Evolutionary conservation across 257 asterid genomes (phyloP), one percentile per base, ranked within the genome.

Genomic region (Solanum etuberosum): DNA sequence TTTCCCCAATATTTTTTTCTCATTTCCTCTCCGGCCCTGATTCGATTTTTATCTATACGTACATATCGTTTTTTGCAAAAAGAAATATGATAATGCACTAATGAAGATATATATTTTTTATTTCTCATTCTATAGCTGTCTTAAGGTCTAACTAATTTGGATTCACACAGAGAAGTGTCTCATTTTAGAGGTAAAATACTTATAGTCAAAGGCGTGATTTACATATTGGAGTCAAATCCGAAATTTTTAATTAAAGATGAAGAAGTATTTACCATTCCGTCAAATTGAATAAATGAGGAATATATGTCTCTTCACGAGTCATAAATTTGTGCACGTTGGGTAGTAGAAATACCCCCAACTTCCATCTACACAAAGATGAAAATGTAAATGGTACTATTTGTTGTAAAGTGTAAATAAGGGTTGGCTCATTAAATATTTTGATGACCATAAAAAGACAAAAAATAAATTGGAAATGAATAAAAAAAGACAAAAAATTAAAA

Each of bases 201-300:
- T 0, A 7, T 6, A 9, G 2, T 9, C 0, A 23, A 23, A 61
- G 2, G 3, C 15, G 3, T 4, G 31, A 59, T 6, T 61, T 4
- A 2, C 3, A n/a, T 5, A 23, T n/a, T 23, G 1, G 5, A 23
- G 5, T 10, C 3, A 4, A 23, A 61, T n/a, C 0, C 0, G 0
- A 61, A 61, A 23, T 61, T 2, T 61, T 1, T 61, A 10, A 61
- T 9, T 9, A 10, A 4, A 3, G 4, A 23, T 2, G 3, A 10
- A 5, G 0, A 0, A n/a, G 0, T 61, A 23, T 5, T 61, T 61
- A 61, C 6, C 29, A 8, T 9, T 10, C 7, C 3, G 3, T 9
- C 6, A 23, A 61, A n/a, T 61, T n/a, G 1, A 25, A 15, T 78
- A 80, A 46, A 78, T 16, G 23, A 1, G 67, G 85, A 46, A 80